Evolutionary conservation across 2,329 filamentous ascomycete genomes (phyloP), one percentile per base, ranked within the genome.

Genomic region (Sarocladium strictum): DNA sequence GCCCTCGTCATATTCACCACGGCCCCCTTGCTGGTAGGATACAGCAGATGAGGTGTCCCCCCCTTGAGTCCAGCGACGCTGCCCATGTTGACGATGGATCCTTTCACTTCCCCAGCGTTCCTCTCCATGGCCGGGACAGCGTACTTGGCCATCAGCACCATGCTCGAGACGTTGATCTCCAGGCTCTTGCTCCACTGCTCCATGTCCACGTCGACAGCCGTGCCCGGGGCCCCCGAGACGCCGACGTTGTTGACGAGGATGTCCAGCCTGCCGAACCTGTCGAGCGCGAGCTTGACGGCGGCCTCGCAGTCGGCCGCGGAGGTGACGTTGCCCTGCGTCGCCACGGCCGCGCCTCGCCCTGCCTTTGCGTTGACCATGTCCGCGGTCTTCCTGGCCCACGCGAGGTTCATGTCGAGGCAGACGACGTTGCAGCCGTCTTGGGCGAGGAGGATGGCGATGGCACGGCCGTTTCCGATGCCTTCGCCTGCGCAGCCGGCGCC

Each of bases 211-310:
- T 81, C 76, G 2, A 78, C 72, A 0, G 81, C 81, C 2, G 77
- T 81, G 0, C 83, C 83, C 1, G 66, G 54, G 0, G 81, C 75
- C 0, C 83, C 83, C 2, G 72, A 72, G 15, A 84, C 68, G 0
- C 83, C 83, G 4, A 87, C 84, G 55, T 81, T 83, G 61, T 87
- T 87, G 33, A 87, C 70, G 1, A 87, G 68, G 40, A 87, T 82
- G 60, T 87, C 82, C 2, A 87, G 58, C 1, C 79, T 69, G 0
- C 81, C 81, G 58, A 79, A 86, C 1, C 65, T 60, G 2, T 70
- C 56, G 1, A 82, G 14, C 0, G 82, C 75, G 0, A 64, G 55
- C 0, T 72, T 57, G 6, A 76, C 67, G 1, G 47, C 26, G 21
- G 47, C 47, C 17, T 35, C 47, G 61, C 83, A 87, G 54, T 84